Conservation (phyloP, 2,329 filamentous ascomycete species). For the Nothopassalora personata region DNA sequence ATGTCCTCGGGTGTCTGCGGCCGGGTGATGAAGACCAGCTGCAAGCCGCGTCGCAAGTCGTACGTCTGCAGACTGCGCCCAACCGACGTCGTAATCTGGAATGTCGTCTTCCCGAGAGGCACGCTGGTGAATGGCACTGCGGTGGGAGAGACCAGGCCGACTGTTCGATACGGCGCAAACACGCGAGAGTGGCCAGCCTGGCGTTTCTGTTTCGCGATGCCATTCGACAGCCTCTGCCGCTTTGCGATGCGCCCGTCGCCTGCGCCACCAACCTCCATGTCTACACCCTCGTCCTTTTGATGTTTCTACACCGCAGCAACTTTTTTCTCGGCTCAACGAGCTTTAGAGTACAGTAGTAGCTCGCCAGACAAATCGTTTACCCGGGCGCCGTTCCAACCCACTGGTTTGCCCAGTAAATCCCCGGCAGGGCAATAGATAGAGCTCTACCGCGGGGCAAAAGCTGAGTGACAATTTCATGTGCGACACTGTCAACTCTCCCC, state of each 20-base stretch:
- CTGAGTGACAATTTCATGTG: not conserved
- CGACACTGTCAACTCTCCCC: not conserved
- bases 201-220: conserved; percentile 21
- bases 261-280: conserved; percentile 12
- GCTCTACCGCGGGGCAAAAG: too few species aligned
- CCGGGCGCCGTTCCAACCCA: not conserved
- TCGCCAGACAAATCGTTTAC: not conserved
- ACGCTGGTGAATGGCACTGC: conserved; percentile 83
- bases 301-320: not conserved
- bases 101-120: conserved; percentile 86
- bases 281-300: not conserved
- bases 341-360: not conserved
- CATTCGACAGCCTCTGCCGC: conserved; percentile 60
- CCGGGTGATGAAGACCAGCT: conserved; percentile 86
- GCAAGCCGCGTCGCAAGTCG: conserved; percentile 82
- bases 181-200: conserved; percentile 58
- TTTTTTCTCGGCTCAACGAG: not conserved
- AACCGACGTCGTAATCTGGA: conserved; percentile 94
- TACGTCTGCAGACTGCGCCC: conserved; percentile 91
- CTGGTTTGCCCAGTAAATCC: too few species aligned
- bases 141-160: conserved; percentile 89
- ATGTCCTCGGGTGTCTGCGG: conserved; percentile 83
- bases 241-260: conserved; percentile 48
- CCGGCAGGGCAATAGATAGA: too few species aligned
- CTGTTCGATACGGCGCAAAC: conserved; percentile 91